phyloP scores from a whole-genome alignment of 257 asterid genomes.

The Thymus quinquecostatus region DNA sequence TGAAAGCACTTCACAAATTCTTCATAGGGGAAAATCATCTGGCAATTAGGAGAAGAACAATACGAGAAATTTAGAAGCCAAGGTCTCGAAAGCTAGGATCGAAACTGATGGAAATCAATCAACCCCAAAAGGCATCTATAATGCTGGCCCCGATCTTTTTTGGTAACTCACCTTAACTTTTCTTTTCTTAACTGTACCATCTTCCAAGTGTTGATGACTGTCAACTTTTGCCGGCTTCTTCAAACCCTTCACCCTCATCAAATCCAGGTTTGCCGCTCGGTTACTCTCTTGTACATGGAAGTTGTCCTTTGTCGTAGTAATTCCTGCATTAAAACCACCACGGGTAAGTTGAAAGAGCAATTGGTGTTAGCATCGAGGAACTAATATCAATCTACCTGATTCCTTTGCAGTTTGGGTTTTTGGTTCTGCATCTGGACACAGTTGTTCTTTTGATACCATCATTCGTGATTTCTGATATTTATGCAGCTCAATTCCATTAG shows the following conservation, averaged over 20 bases:
- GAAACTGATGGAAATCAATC: no score
- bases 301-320: constrained; percentile 44
- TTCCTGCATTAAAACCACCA: constrained; percentile 50
- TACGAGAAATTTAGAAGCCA: constrained; percentile 23
- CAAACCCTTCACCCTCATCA: constrained; percentile 54
- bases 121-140: not conserved
- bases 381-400: constrained; percentile 46
- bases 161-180: constrained; percentile 62
- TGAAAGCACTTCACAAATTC: constrained; percentile 79
- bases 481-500: constrained; percentile 47
- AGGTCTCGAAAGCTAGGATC: constrained; percentile 13
- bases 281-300: constrained; percentile 49
- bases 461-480: constrained; percentile 47
- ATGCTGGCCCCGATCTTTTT: constrained; percentile 15
- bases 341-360: constrained; percentile 32
- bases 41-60: constrained; percentile 33
- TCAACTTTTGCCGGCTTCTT: constrained; percentile 52
- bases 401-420: constrained; percentile 44
- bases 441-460: constrained; percentile 53
- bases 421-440: constrained; percentile 40
- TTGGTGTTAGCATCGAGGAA: not conserved
- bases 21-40: constrained; percentile 91
- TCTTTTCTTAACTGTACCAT: constrained; percentile 42
- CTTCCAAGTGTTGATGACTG: constrained; percentile 47
- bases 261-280: constrained; percentile 46